Percentiles rank a stretch among this genome's conserved stretches.
phyloP scores from a whole-genome alignment of 2,329 filamentous ascomycete species.

The Hymenoscyphus fructigenus region DNA sequence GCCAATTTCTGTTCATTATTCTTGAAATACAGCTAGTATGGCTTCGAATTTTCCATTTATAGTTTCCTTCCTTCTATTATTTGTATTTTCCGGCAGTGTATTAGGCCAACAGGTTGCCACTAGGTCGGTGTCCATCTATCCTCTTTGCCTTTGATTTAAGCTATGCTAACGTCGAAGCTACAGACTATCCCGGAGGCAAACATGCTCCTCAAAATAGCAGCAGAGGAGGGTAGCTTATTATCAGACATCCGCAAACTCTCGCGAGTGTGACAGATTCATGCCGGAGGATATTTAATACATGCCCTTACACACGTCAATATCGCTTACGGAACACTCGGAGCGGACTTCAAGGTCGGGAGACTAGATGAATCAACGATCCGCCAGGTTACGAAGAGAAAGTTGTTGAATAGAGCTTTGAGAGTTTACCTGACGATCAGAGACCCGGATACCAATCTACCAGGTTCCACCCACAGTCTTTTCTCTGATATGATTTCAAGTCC shows the following conservation, averaged over 20 bases:
- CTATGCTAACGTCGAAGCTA: too few relatives aligned
- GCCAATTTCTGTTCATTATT: too few relatives aligned
- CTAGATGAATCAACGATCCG: background rate
- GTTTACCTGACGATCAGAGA: constrained; percentile 3
- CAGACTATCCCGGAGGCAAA: background rate
- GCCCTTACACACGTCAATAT: constrained; percentile 9
- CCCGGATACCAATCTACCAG: background rate
- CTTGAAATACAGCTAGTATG: too few relatives aligned
- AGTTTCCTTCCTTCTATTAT: too few relatives aligned
- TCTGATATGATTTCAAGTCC: too few relatives aligned
- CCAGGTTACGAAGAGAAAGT: background rate
- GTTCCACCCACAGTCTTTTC: too few relatives aligned
- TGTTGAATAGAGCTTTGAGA: background rate
- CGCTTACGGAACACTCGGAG: background rate
- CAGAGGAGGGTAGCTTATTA: constrained; percentile 10
- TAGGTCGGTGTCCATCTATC: too few relatives aligned
- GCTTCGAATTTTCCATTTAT: too few relatives aligned
- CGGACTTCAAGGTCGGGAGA: background rate
- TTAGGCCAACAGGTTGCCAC: too few relatives aligned
- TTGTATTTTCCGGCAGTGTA: too few relatives aligned
- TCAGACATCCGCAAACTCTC: background rate
- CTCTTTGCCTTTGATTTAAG: too few relatives aligned
- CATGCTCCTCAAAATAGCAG: background rate
- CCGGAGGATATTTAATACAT: constrained; percentile 10
- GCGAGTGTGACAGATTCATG: constrained; percentile 4